phyloP scores from a whole-genome alignment of 2,329 filamentous ascomycete species.

The Pyrenochaeta sp. region DNA sequence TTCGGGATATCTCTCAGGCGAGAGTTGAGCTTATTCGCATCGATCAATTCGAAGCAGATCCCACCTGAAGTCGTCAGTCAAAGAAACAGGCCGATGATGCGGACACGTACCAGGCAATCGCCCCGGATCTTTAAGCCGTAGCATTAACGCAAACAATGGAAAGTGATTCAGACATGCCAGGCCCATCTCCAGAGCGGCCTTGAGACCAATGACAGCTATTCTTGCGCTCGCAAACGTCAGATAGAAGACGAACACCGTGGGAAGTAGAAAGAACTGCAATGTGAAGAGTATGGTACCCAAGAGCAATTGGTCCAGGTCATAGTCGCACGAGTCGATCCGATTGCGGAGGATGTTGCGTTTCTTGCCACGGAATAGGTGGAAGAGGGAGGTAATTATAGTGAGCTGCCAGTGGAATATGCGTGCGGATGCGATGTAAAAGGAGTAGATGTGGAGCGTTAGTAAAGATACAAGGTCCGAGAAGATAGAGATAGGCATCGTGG shows the following conservation, averaged over 20 bases:
- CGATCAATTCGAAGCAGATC: conserved; percentile 88
- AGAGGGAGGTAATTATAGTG: conserved; percentile 95
- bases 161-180: conserved; percentile 97
- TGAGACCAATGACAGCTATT: conserved; percentile 93
- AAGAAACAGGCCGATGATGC: neutral
- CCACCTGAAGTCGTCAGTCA: conserved; percentile 60
- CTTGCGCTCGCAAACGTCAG: conserved; percentile 92
- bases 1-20: conserved; percentile 47
- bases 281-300: conserved; percentile 97
- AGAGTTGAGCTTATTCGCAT: conserved; percentile 62
- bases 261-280: conserved; percentile 90
- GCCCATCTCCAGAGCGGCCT: conserved; percentile 88
- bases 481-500: conserved; percentile 94
- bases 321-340: conserved; percentile 98
- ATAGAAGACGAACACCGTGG: conserved; percentile 96
- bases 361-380: conserved; percentile 97
- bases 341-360: conserved; percentile 97
- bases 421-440: conserved; percentile 95
- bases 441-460: conserved; percentile 95
- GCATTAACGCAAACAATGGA: conserved; percentile 94
- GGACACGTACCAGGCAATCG: conserved; percentile 76
- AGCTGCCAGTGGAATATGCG: conserved; percentile 99
- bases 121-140: conserved; percentile 90
- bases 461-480: conserved; percentile 93
- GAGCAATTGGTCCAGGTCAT: conserved; percentile 95